Percentiles rank a stretch among this genome's conserved stretches.
phyloP scores from a whole-genome alignment of 2,329 filamentous ascomycete genomes.

The Sphaerostilbella broomeana region DNA sequence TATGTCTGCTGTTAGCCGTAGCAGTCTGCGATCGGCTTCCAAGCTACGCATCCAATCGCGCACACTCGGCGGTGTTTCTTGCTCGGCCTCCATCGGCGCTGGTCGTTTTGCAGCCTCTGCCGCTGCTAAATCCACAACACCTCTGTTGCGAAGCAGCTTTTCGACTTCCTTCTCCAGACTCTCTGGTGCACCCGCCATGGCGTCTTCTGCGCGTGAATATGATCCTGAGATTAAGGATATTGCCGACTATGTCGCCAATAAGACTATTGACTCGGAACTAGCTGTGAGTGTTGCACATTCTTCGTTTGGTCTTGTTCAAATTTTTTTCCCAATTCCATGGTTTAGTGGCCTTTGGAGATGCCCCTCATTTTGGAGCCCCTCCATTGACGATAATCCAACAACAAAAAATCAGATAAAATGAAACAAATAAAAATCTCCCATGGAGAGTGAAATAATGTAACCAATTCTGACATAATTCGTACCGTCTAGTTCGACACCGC shows the following conservation, averaged over 20 bases:
- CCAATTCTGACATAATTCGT: background rate
- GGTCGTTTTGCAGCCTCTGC: constrained; percentile 29
- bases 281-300: constrained; percentile 58
- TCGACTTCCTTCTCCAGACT: constrained; percentile 43
- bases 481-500: constrained; percentile 77
- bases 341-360: no score
- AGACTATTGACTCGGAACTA: constrained; percentile 82
- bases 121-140: constrained; percentile 31
- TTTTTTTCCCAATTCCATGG: no score
- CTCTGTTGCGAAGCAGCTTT: constrained; percentile 35
- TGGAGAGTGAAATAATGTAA: background rate
- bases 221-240: constrained; percentile 94
- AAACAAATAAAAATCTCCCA: background rate
- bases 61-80: constrained; percentile 17
- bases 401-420: background rate
- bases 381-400: background rate
- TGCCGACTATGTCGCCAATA: constrained; percentile 89
- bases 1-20: constrained; percentile 52
- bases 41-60: constrained; percentile 43
- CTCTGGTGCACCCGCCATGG: constrained; percentile 44
- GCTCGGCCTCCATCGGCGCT: constrained; percentile 20
- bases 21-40: constrained; percentile 47
- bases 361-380: constrained; percentile 7
- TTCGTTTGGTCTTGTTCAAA: background rate
- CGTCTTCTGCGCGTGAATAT: constrained; percentile 56